Percentiles rank a stretch among this genome's conserved stretches.
Evolutionary conservation across 2,329 filamentous ascomycete species (phyloP).

Genomic region (Tolypocladium inflatum): DNA sequence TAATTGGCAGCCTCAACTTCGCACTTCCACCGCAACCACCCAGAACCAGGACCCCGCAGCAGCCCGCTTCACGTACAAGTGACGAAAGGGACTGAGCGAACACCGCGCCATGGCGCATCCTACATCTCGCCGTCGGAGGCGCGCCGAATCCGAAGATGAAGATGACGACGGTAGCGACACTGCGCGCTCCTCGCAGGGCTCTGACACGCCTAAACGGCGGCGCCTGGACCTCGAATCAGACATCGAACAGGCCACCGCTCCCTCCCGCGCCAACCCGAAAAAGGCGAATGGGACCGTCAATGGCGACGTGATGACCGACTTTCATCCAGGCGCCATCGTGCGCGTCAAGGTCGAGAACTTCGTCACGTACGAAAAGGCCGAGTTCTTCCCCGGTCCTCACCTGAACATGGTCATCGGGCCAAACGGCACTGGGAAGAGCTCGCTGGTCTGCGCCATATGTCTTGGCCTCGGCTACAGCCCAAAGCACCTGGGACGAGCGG

Average conservation of each 20-base stretch:
- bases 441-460: constrained; percentile 92
- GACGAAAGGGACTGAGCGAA: not conserved
- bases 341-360: constrained; percentile 82
- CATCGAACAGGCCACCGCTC: constrained; percentile 8
- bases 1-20: not conserved
- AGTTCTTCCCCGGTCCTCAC: constrained; percentile 84
- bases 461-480: constrained; percentile 80
- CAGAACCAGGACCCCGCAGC: not conserved
- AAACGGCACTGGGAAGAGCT: constrained; percentile 98
- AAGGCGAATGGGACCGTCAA: constrained; percentile 4
- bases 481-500: constrained; percentile 75
- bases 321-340: constrained; percentile 76
- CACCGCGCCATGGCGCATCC: constrained; percentile 16
- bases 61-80: not conserved
- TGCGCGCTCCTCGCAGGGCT: constrained; percentile 13
- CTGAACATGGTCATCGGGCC: constrained; percentile 98
- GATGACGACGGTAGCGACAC: constrained; percentile 26
- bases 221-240: constrained; percentile 17
- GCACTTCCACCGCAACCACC: not conserved
- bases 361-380: constrained; percentile 86
- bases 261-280: constrained; percentile 5
- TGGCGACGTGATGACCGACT: constrained; percentile 21
- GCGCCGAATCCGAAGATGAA: constrained; percentile 32
- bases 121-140: constrained; percentile 31
- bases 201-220: constrained; percentile 25